Evolutionary conservation across 2,329 filamentous ascomycete species (phyloP), one percentile per base, ranked within the genome.

Genomic region (Sporothrix variecibatus): DNA sequence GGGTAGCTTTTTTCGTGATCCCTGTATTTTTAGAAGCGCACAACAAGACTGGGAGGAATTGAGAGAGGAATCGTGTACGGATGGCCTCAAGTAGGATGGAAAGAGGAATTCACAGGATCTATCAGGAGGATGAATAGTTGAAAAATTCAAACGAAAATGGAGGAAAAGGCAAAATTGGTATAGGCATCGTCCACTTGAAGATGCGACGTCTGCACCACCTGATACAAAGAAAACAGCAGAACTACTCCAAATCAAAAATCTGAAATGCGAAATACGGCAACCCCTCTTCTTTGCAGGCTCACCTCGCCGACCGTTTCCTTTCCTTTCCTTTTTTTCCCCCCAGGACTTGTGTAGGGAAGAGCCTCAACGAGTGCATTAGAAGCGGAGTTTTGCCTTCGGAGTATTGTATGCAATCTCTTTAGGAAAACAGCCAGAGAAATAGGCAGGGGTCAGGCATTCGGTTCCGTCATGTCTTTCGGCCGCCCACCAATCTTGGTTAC

Each of bases 1-100:
- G 64, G 64, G 64, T 68, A 49, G 64, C 23, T 68, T 46, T 67
- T 46, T n/a, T 68, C 60, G 64, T 12, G 40, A 49, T 11, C 64
- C 40, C 40, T 68, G 64, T 31, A 49, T 31, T 68, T 49, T 68
- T 68, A 34, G 64, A 68, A 49, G 40, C 40, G 64, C 64, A 31
- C 40, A 46, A 31, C 26, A 31, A n/a, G 31, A 49, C 20, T 38
- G 56, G 56, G 38, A 65, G 34, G 9, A 65, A 34, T 26, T 26
- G 20, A 26, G 12, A 17, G 38, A 67, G 34, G 60, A 43, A 3
- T 40, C 12, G 38, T 40, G 62, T 23, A 67, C 38, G 12, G 38
- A 46, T 26, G 62, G n/a, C 38, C 23, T 67, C n/a, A 28, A 28
- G 40, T 20, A 28, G 38, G n/a, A 28, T 28, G n/a, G 15, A 46